Evolutionary conservation across 352 stramenopile species (phyloP).

Genomic region (Poterioochromonas sp.): DNA sequence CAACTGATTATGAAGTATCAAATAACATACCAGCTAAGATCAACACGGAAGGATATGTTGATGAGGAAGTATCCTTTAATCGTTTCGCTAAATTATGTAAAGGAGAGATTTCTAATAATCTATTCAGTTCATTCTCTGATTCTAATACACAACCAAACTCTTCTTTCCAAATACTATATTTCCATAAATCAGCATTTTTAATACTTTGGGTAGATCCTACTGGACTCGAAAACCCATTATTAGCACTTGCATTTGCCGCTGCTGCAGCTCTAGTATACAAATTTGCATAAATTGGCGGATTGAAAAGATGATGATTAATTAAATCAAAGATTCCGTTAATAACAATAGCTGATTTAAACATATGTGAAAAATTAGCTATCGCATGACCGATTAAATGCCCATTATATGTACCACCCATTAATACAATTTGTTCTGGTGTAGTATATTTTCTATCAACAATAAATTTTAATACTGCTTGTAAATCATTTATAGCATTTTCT

Average conservation of each 20-base stretch:
- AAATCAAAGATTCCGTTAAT: slow-evolving; percentile 17
- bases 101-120: background rate
- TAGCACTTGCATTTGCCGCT: too few species aligned
- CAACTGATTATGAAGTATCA: background rate
- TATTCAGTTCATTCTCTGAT: background rate
- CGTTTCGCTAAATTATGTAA: background rate
- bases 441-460: background rate
- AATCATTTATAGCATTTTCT: background rate
- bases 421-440: background rate
- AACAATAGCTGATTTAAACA: background rate
- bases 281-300: background rate
- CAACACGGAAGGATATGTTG: background rate
- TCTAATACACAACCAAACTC: background rate
- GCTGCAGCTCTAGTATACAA: background rate
- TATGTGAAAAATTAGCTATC: background rate
- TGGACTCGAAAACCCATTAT: too few species aligned
- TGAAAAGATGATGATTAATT: slow-evolving; percentile 1
- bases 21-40: background rate
- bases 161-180: too few species aligned
- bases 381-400: background rate
- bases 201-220: too few species aligned
- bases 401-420: background rate
- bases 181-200: too few species aligned
- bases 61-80: background rate
- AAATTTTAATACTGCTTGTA: background rate